Evolutionary conservation across 352 stramenopile genomes (phyloP), one percentile per base, ranked within the genome.

Genomic region (Blastocystis sp.): DNA sequence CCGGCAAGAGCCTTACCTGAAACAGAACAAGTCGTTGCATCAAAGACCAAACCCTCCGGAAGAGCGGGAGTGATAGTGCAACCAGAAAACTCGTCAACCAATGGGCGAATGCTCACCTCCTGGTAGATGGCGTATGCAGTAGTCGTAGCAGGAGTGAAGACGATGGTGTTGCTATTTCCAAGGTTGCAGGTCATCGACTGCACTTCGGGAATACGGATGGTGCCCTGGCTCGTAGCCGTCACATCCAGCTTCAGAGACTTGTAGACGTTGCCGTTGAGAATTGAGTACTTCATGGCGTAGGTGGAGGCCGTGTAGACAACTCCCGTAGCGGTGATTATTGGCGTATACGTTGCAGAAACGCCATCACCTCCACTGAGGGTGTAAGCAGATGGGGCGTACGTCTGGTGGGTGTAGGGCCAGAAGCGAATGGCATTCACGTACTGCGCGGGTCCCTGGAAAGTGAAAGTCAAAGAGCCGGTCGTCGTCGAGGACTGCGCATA

Each of bases 11-110:
- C 28, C 3, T 67, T 78, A 14, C 78, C 78, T 14, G 62, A 62
- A 28, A 88, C 66, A 5, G 28, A 78, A 9, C 78, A 76, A 5
- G 61, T 77, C 21, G 21, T 2, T 14, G 4, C 19, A 60, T 76
- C 34, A 28, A 88, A 67, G 2, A 61, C 43, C 38, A 88, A 28
- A 62, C 78, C 78, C 23, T 62, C n/a, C 38, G 78, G 78, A 78
- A 88, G 78, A 4, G 78, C 76, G 19, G 76, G 76, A 4, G 53
- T 28, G 0, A 82, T 43, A 1, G 74, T n/a, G 21, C 66, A 76
- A 1, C 40, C 21, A 2, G 28, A 11, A 28, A 76, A 76, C 14
- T 28, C 66, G 2, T 41, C 40, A 1, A n/a, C 14, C n/a, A 21
- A n/a, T 28, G 66, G 66, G 23, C 14, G n/a, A 10, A 76, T 76